Evolutionary conservation across 768 basidiomycete species (phyloP).

Genomic region (Calocybe cyanea): DNA sequence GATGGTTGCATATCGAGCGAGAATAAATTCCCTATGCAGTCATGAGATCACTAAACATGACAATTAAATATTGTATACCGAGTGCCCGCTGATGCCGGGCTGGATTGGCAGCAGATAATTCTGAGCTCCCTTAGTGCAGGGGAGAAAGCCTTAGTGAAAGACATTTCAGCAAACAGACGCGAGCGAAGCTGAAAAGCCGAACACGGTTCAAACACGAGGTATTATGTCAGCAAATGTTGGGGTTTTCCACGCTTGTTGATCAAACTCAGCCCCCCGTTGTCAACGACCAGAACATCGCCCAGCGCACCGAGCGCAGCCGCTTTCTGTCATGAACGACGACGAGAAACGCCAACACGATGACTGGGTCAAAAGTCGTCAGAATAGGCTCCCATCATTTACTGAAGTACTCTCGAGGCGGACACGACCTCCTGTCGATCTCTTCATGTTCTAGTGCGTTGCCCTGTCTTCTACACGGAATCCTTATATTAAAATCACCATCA

Average conservation of each 20-base stretch:
- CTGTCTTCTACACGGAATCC: slow-evolving; percentile 4
- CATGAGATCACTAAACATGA: neutral
- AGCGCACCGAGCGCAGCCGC: slow-evolving; percentile 6
- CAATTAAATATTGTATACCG: slow-evolving; percentile 42
- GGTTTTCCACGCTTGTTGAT: slow-evolving; percentile 16
- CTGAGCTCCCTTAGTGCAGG: slow-evolving; percentile 80
- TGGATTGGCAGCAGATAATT: slow-evolving; percentile 75
- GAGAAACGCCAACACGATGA: slow-evolving; percentile 67
- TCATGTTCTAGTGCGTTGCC: slow-evolving; percentile 92
- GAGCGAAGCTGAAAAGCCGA: slow-evolving; percentile 9
- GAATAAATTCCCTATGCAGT: slow-evolving; percentile 68
- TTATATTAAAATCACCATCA: neutral
- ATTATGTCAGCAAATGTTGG: slow-evolving; percentile 35
- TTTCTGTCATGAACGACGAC: slow-evolving; percentile 47
- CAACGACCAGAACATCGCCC: slow-evolving; percentile 22
- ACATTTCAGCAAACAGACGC: slow-evolving; percentile 34
- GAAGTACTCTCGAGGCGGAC: slow-evolving; percentile 92
- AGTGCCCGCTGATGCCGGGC: slow-evolving; percentile 72
- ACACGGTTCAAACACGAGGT: slow-evolving; percentile 7
- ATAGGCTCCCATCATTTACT: slow-evolving; percentile 80
- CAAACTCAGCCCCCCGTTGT: slow-evolving; percentile 29
- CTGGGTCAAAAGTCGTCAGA: slow-evolving; percentile 65
- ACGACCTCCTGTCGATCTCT: slow-evolving; percentile 93
- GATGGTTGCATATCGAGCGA: slow-evolving; percentile 67
- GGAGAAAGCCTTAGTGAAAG: slow-evolving; percentile 70